phyloP scores from a whole-genome alignment of 345 rosid genomes.

The Cardiospermum halicacabum region DNA sequence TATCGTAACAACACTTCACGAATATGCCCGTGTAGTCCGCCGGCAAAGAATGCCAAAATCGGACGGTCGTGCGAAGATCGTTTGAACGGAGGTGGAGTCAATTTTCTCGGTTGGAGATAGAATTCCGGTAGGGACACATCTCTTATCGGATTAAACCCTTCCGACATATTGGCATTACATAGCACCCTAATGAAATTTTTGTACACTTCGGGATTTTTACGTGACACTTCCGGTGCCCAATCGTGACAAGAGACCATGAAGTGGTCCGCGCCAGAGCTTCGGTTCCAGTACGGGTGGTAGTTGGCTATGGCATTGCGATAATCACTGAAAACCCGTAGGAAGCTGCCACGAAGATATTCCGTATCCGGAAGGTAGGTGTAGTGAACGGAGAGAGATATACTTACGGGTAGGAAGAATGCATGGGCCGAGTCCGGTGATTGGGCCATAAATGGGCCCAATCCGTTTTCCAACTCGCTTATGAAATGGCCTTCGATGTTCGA shows the following conservation, averaged over 20 bases:
- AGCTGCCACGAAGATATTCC: constrained; percentile 18
- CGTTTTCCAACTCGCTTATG: constrained; percentile 37
- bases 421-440: constrained; percentile 38
- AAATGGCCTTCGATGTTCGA: constrained; percentile 55
- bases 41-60: constrained; percentile 61
- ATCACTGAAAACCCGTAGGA: constrained; percentile 24
- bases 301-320: constrained; percentile 32
- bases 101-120: constrained; percentile 17
- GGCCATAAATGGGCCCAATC: constrained; percentile 32
- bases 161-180: constrained; percentile 75
- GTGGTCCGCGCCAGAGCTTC: constrained; percentile 53
- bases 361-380: constrained; percentile 31
- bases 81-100: constrained; percentile 20
- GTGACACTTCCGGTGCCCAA: constrained; percentile 69
- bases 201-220: constrained; percentile 38
- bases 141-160: constrained; percentile 54
- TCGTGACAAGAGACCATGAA: constrained; percentile 65
- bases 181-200: constrained; percentile 56
- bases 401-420: constrained; percentile 39
- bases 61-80: constrained; percentile 30
- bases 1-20: constrained; percentile 38
- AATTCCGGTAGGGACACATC: constrained; percentile 67
- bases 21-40: constrained; percentile 57
- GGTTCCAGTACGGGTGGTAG: constrained; percentile 56
- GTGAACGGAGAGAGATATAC: constrained; percentile 22